Conservation (phyloP, 306 rosid species). For the Sesbania bispinosa region DNA sequence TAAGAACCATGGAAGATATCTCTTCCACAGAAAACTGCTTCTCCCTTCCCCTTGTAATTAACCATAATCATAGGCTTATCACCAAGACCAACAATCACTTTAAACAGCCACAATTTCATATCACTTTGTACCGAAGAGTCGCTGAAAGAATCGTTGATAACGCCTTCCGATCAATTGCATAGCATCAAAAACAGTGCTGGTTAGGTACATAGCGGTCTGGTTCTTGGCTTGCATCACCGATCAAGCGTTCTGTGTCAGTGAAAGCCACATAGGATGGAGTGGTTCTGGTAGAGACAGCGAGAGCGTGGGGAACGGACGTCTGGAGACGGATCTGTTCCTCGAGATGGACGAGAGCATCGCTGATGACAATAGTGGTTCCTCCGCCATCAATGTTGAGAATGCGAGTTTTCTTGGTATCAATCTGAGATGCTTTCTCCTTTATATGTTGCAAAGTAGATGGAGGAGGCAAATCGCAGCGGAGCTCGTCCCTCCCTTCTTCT, state of each 20-base stretch:
- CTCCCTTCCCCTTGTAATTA: constrained; percentile 45
- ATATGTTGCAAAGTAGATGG: too few relatives aligned
- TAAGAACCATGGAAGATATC: constrained; percentile 56
- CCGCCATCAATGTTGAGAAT: too few relatives aligned
- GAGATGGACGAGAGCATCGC: too few relatives aligned
- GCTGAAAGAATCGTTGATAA: too few relatives aligned
- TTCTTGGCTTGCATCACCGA: constrained; percentile 53
- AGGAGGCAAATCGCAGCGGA: too few relatives aligned
- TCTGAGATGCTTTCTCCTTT: too few relatives aligned
- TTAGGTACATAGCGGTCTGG: constrained; percentile 55
- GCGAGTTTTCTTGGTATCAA: too few relatives aligned
- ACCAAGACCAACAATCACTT: constrained; percentile 44
- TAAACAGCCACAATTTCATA: constrained; percentile 52
- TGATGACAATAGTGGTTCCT: too few relatives aligned
- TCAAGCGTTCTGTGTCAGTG: constrained; percentile 49
- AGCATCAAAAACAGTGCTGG: constrained; percentile 57
- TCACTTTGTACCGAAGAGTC: constrained; percentile 47
- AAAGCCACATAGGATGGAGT: constrained; percentile 59
- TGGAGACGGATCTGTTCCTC: too few relatives aligned
- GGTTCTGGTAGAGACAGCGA: too few relatives aligned
- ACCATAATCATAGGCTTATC: constrained; percentile 56
- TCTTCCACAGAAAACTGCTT: constrained; percentile 50
- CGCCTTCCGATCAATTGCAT: constrained; percentile 53
- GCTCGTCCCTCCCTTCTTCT: too few relatives aligned
- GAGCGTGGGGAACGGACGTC: too few relatives aligned